These are phyloP conservation scores for Cercophora scortea DNA, from an alignment of 495 filamentous ascomycete genomes.

Conservation along the genomic window DNA sequence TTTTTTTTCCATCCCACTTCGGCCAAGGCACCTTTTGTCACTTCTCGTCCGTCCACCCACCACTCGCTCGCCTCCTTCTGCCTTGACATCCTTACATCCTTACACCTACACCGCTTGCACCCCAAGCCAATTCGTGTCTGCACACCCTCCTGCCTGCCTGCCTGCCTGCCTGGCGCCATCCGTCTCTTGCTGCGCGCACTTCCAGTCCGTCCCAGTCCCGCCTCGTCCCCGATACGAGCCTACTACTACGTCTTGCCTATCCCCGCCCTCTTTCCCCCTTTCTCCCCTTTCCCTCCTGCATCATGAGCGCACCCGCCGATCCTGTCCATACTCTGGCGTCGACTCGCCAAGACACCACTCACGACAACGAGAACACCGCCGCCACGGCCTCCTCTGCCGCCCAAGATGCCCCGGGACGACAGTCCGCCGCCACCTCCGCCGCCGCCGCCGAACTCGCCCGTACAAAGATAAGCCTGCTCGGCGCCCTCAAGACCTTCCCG, in stretches of 20 bases:
- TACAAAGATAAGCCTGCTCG: constrained; percentile 70
- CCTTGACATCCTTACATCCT: not conserved
- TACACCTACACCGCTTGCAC: constrained; percentile 1
- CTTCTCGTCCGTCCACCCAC: too few relatives aligned
- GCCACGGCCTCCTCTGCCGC: constrained; percentile 25
- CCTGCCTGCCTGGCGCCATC: not conserved
- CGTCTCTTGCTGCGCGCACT: constrained; percentile 5
- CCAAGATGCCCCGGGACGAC: constrained; percentile 50
- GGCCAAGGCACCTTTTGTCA: too few relatives aligned
- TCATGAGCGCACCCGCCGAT: constrained; percentile 48
- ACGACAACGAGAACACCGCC: constrained; percentile 17
- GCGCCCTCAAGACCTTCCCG: constrained; percentile 59
- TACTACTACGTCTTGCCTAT: constrained; percentile 21
- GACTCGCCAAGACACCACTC: constrained; percentile 11
- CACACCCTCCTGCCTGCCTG: constrained; percentile 3
- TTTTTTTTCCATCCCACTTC: not conserved
- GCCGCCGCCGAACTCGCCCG: constrained; percentile 80
- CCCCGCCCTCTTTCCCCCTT: constrained; percentile 16
- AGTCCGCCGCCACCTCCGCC: constrained; percentile 58
- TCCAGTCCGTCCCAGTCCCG: too few relatives aligned
- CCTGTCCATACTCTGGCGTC: constrained; percentile 17
- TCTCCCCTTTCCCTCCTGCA: constrained; percentile 34
- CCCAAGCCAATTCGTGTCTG: not conserved
- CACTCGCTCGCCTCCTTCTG: too few relatives aligned
- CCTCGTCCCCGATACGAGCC: constrained; percentile 15